Percentiles rank a stretch among this genome's conserved stretches.
Evolutionary conservation across 805 yeast species (phyloP).

Genomic region (Kuraishia capsulata): DNA sequence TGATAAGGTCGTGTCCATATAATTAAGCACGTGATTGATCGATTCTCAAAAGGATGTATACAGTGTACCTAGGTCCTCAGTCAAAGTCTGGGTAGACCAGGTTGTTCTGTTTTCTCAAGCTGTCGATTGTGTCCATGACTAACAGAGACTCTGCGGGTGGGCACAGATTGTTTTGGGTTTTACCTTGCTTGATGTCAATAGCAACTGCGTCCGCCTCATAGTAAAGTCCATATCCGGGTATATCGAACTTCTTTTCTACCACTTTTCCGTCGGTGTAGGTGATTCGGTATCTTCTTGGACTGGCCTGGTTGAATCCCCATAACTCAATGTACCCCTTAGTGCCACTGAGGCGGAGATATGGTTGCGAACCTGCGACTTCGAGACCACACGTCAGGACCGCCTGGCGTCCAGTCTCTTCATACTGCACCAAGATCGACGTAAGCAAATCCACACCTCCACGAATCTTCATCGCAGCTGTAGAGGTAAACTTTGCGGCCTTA

Average conservation of each 20-base stretch:
- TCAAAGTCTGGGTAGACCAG: conserved; percentile 21
- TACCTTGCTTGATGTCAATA: conserved; percentile 30
- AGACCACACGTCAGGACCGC: conserved; percentile 25
- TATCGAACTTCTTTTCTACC: conserved; percentile 21
- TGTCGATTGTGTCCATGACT: conserved; percentile 41
- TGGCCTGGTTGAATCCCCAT: conserved; percentile 10
- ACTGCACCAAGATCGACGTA: conserved; percentile 26
- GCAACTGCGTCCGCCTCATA: conserved; percentile 51
- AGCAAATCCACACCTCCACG: conserved; percentile 34
- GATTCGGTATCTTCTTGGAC: conserved; percentile 20
- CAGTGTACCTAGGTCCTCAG: no score
- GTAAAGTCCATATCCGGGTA: conserved; percentile 38
- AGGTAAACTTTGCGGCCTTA: conserved; percentile 13
- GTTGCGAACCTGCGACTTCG: conserved; percentile 4
- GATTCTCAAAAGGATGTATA: no score
- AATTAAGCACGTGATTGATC: no score
- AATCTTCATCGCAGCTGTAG: conserved; percentile 25
- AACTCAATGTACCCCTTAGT: conserved; percentile 10
- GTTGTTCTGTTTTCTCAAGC: conserved; percentile 31
- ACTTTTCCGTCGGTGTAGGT: conserved; percentile 19
- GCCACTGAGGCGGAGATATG: conserved; percentile 11
- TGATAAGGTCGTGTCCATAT: no score
- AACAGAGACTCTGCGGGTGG: conserved; percentile 37
- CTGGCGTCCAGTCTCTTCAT: conserved; percentile 30
- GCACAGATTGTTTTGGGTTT: conserved; percentile 22